These are phyloP conservation scores for Diaporthe nobilis DNA, from an alignment of 2,329 filamentous ascomycete species.

Conservation along the genomic window DNA sequence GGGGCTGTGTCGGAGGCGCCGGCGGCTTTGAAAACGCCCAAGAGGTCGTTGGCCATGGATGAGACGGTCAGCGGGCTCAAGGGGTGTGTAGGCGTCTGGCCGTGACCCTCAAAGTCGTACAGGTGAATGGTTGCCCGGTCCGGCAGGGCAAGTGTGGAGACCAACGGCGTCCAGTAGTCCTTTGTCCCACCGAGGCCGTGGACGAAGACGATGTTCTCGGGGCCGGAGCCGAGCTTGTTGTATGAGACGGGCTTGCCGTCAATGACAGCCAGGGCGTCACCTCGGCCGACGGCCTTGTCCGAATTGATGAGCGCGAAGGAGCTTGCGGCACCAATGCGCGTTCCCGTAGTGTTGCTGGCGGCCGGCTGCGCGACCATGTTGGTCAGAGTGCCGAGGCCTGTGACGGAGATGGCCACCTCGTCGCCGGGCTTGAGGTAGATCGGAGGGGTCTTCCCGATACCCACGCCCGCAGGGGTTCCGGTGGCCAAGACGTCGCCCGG, in stretches of 20 bases:
- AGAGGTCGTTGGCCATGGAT: background rate
- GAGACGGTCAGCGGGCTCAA: background rate
- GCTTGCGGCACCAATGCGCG: background rate
- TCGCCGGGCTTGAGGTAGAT: conserved; percentile 5
- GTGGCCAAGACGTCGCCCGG: background rate
- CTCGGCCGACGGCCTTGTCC: background rate
- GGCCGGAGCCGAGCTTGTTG: background rate
- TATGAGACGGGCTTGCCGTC: background rate
- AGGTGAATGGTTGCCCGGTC: background rate
- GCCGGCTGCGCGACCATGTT: background rate
- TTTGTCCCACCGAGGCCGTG: conserved; percentile 1
- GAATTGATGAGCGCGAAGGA: background rate
- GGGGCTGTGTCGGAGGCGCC: background rate
- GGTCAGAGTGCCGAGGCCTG: background rate
- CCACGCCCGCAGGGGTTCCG: background rate
- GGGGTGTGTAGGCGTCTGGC: background rate
- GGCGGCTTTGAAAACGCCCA: background rate
- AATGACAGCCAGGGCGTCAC: background rate
- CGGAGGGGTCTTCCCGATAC: background rate
- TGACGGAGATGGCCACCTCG: conserved; percentile 12
- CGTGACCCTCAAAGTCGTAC: conserved; percentile 9
- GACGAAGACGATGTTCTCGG: background rate
- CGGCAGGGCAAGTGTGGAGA: background rate
- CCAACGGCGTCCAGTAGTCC: background rate
- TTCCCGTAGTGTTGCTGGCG: background rate